Percentiles rank a stretch among this genome's conserved stretches.
Evolutionary conservation across 2,329 filamentous ascomycete species (phyloP).

Genomic region (Penicillium vulpinum): DNA sequence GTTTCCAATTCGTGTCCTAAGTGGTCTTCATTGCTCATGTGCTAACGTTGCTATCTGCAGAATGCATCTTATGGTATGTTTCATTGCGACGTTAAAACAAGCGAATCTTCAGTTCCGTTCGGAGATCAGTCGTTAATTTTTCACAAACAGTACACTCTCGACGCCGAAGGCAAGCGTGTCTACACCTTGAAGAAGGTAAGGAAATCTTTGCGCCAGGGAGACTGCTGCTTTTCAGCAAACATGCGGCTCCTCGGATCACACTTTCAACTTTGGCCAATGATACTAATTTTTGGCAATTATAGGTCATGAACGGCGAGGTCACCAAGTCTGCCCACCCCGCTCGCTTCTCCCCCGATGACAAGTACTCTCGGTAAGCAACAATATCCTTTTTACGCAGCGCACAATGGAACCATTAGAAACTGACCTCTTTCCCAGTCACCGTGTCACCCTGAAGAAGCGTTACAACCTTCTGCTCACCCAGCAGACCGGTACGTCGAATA

Average conservation of each 20-base stretch:
- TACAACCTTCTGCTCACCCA: constrained; percentile 87
- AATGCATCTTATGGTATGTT: constrained; percentile 46
- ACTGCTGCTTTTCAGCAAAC: not conserved
- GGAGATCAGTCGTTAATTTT: constrained; percentile 13
- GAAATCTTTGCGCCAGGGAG: not conserved
- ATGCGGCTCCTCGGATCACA: constrained; percentile 27
- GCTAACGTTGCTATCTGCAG: constrained; percentile 21
- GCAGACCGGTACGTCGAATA: constrained; percentile 54
- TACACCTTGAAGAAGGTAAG: constrained; percentile 87
- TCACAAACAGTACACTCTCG: constrained; percentile 69
- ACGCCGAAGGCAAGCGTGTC: constrained; percentile 76
- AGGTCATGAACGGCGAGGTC: constrained; percentile 69
- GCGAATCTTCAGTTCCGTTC: constrained; percentile 11
- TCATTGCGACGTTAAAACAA: not conserved
- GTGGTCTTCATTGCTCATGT: not conserved
- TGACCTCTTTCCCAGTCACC: constrained; percentile 60
- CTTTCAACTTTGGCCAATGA: not conserved
- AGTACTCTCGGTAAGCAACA: constrained; percentile 72
- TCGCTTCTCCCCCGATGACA: constrained; percentile 96
- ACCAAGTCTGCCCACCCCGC: constrained; percentile 96
- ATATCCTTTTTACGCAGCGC: too few species aligned
- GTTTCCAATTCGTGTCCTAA: constrained; percentile 7
- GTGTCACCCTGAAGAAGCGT: constrained; percentile 91
- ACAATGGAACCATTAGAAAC: not conserved
- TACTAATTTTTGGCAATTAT: constrained; percentile 9